Evolutionary conservation across 2,329 filamentous ascomycete genomes (phyloP).

Genomic region (Chrysosporium keratinophilum): DNA sequence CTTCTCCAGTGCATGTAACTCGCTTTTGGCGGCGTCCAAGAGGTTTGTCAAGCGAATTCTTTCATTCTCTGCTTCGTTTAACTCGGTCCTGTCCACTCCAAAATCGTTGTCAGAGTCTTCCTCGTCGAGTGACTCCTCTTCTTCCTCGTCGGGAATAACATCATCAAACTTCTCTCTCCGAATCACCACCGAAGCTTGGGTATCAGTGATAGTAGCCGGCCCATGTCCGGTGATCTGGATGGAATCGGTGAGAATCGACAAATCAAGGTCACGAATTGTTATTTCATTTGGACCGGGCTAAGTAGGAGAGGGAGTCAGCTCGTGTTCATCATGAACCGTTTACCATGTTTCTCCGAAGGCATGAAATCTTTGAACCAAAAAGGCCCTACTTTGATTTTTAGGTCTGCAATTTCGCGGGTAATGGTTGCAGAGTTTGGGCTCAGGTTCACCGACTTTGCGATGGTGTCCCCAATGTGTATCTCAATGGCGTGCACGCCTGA

Average conservation of each 20-base stretch:
- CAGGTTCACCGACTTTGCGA: slow-evolving; percentile 52
- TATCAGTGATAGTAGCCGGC: slow-evolving; percentile 51
- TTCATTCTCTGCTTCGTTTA: slow-evolving; percentile 21
- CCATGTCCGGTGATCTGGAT: slow-evolving; percentile 52
- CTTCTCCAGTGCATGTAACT: slow-evolving; percentile 20
- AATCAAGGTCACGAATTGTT: slow-evolving; percentile 45
- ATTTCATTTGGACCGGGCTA: slow-evolving; percentile 49
- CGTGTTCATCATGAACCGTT: background rate
- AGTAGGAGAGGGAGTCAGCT: background rate
- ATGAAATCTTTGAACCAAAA: background rate
- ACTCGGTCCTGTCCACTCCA: slow-evolving; percentile 16
- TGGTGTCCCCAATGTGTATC: slow-evolving; percentile 46
- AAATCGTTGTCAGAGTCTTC: slow-evolving; percentile 21
- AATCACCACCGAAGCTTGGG: slow-evolving; percentile 49
- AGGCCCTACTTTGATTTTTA: slow-evolving; percentile 37
- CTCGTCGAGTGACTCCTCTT: slow-evolving; percentile 21
- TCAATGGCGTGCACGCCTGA: slow-evolving; percentile 16
- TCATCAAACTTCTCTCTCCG: slow-evolving; percentile 48
- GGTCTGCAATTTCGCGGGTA: slow-evolving; percentile 48
- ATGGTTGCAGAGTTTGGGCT: slow-evolving; percentile 53
- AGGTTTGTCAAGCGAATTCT: slow-evolving; percentile 26
- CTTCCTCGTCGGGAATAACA: slow-evolving; percentile 39
- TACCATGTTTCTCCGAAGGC: no score
- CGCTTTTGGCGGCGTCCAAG: slow-evolving; percentile 25
- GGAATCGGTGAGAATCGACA: slow-evolving; percentile 45